These are phyloP conservation scores for Ogataea nakhonphanomensis DNA, from an alignment of 805 yeast genomes.

Conservation along the genomic window DNA sequence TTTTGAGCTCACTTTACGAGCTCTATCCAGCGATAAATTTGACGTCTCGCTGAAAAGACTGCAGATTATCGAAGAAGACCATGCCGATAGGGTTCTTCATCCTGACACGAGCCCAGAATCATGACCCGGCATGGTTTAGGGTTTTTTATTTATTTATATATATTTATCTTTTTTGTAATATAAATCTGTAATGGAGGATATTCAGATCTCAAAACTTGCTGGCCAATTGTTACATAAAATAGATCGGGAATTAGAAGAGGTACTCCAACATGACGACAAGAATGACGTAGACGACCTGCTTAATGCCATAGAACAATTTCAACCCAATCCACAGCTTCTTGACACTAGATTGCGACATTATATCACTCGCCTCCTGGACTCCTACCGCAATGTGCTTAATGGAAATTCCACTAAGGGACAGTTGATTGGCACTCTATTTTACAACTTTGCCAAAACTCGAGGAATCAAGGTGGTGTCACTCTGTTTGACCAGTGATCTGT, in stretches of 20 bases:
- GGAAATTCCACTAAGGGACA: constrained; percentile 6
- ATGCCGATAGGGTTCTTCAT: no score
- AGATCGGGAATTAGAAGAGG: not conserved
- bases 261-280: not conserved
- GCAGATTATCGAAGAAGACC: no score
- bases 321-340: constrained; percentile 49
- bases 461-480: constrained; percentile 59
- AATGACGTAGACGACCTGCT: constrained; percentile 11
- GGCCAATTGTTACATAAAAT: constrained; percentile 7
- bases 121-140: not conserved
- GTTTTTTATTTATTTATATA: not conserved
- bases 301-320: constrained; percentile 44
- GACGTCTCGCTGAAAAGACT: no score
- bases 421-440: constrained; percentile 39
- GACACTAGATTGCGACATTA: constrained; percentile 39
- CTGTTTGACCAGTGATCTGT: constrained; percentile 59
- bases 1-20: no score
- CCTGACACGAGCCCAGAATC: not conserved
- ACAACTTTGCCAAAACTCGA: constrained; percentile 61
- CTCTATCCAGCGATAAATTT: no score
- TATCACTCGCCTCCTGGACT: constrained; percentile 29
- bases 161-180: constrained; percentile 1
- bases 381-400: constrained; percentile 21
- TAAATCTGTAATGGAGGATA: constrained; percentile 5
- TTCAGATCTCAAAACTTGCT: constrained; percentile 5